phyloP scores from a whole-genome alignment of 768 basidiomycete genomes.

The Lentinula boryana region DNA sequence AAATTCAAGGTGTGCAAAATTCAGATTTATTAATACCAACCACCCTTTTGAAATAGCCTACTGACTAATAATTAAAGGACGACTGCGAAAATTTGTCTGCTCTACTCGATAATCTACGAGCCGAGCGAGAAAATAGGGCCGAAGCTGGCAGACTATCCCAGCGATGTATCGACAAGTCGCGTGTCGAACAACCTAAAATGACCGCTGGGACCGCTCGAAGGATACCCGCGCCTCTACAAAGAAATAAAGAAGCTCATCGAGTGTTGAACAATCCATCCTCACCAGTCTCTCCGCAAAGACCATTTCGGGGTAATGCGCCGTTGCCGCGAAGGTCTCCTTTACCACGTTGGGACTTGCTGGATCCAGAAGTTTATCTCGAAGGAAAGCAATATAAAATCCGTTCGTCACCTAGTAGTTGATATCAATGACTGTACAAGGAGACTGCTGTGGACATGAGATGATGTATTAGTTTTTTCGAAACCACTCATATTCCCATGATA shows the following conservation, averaged over 20 bases:
- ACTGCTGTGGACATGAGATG: no score
- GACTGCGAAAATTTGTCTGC: neutral
- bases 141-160: neutral
- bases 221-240: neutral
- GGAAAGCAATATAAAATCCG: constrained; percentile 3
- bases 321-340: neutral
- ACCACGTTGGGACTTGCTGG: constrained; percentile 1
- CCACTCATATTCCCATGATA: no score
- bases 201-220: neutral
- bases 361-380: constrained; percentile 2
- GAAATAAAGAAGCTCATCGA: neutral
- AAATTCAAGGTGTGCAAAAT: neutral
- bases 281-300: neutral
- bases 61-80: no score
- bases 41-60: no score
- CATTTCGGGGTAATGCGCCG: neutral
- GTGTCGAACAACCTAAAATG: neutral
- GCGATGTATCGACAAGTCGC: neutral
- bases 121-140: neutral
- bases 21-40: neutral
- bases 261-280: neutral
- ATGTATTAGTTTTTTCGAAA: no score
- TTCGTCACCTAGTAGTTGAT: neutral
- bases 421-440: no score
- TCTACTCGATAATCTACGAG: neutral